Base-by-base conservation (phyloP, 345 rosid genomes). In the Syzygium aqueum region DNA sequence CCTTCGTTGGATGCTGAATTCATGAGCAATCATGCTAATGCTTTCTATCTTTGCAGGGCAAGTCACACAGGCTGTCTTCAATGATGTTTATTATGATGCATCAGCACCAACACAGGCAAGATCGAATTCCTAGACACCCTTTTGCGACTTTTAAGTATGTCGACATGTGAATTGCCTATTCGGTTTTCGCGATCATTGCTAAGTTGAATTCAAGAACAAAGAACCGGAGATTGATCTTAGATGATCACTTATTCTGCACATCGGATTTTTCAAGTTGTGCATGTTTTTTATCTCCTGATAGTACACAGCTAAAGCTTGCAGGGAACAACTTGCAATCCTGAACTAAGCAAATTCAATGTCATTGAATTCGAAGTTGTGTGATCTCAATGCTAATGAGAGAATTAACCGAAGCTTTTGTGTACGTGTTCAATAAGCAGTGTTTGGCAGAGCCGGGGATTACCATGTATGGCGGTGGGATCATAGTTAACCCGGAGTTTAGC, bases 381-480 rank as follows among this genome's bases (percentile, higher is more conserved):
- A 17, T 17, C 33, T 33, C 46, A 33, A 33, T 33, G 25, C 23
- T 67, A 17, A 17, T 67, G 12, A 67, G 25, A 33, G 78, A 33
- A 67, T 67, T 67, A 9, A 65, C 14, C 9, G 78, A 67, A 67
- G 78, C 46, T 17, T 67, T 6, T 33, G 46, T 9, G 46, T 19
- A 33, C 46, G 3, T 25, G 14, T 30, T 61, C 8, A 8, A 59
- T 25, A 23, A n/a, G 37, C 94, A 96, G 99, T 96, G 99, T 87
- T 85, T 94, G 89, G 86, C 51, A 37, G 93, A 91, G 85, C 99
- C 96, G 5, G 85, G 85, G 84, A 85, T 84, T 87, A 92, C 92
- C 84, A 93, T 67, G 13, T 93, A 92, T 85, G 90, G 89, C 49
- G 96, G 96, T 88, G 97, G 95, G 80, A 89, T 94, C 30, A 84